phyloP scores from a whole-genome alignment of 2,329 filamentous ascomycete species.

The Cercospora sp. region DNA sequence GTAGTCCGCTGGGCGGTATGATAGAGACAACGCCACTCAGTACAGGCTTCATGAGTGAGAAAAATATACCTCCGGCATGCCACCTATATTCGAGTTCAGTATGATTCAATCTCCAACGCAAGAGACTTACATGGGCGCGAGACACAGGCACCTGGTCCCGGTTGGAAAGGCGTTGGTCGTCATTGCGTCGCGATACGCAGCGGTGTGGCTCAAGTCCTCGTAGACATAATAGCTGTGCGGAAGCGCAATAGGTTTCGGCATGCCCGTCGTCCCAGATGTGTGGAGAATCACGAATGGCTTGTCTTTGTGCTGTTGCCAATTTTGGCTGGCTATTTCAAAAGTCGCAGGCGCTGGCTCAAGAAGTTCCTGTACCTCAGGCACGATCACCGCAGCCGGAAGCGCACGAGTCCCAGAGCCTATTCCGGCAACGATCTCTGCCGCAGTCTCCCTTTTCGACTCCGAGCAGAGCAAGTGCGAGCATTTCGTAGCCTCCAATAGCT shows the following conservation, averaged over 20 bases:
- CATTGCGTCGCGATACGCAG: background rate
- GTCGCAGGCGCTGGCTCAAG: background rate
- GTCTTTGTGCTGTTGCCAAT: background rate
- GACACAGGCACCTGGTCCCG: background rate
- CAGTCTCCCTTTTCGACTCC: background rate
- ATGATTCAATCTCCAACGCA: too few relatives aligned
- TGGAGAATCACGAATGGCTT: slow-evolving; percentile 18
- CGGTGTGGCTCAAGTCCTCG: background rate
- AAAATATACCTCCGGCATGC: slow-evolving; percentile 15
- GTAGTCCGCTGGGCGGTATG: slow-evolving; percentile 3
- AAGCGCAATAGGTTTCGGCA: slow-evolving; percentile 16
- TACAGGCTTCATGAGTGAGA: slow-evolving; percentile 10
- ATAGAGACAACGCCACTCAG: slow-evolving; percentile 5
- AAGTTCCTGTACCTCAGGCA: background rate
- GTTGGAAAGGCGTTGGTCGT: background rate
- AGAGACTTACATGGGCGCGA: background rate
- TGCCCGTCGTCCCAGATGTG: slow-evolving; percentile 22
- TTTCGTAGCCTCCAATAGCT: background rate
- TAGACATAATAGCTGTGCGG: slow-evolving; percentile 14
- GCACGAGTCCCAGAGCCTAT: background rate
- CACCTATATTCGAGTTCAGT: background rate
- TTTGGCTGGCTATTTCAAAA: background rate
- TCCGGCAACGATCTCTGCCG: background rate
- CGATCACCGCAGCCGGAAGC: background rate
- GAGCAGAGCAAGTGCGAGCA: background rate